Evolutionary conservation across 2,329 filamentous ascomycete species (phyloP), one percentile per base, ranked within the genome.

Genomic region (Stemphylium beticola): DNA sequence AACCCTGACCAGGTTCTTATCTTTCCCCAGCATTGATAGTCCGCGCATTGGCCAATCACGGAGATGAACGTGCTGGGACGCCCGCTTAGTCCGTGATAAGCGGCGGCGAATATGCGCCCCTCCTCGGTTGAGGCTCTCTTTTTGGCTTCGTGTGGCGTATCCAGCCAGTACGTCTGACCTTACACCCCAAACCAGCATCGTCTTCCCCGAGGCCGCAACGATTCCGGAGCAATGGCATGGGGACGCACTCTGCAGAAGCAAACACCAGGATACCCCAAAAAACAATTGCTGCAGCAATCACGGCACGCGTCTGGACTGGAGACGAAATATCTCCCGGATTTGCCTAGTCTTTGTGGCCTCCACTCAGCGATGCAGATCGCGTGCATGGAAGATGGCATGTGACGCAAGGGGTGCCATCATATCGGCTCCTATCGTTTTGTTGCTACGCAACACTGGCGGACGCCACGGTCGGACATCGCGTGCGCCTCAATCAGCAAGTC

Each of bases 61-160:
- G 14, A 31, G 10, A 24, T 44, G 36, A 60, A 61, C 58, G 58
- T 63, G 61, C 55, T 46, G 49, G 52, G 17, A 32, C 42, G 32
- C 24, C 38, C 34, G 18, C 55, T 56, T 64, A 57, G 64, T 47
- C 41, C 22, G 55, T 69, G 69, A 74, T 74, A 74, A 72, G 63
- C 70, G 65, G 71, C 68, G 71, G 69, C 71, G 64, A 73, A 67
- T 63, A 49, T 65, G 58, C 53, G 66, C 62, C 67, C 66, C 66
- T 68, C 64, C 61, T 71, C 72, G 71, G 72, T 66, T 69, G 67
- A 72, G 60, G 56, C 66, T 56, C 69, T 62, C 38, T 47, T 62
- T 66, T 56, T 5, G 69, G 70, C 47, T 55, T 65, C 59, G 67
- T 45, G 60, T 66, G 60, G 68, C 62, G 60, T 70, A 67, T 69